Conservation (phyloP, 1,139 yeast genomes). For the Citeromyces hawaiiensis region DNA sequence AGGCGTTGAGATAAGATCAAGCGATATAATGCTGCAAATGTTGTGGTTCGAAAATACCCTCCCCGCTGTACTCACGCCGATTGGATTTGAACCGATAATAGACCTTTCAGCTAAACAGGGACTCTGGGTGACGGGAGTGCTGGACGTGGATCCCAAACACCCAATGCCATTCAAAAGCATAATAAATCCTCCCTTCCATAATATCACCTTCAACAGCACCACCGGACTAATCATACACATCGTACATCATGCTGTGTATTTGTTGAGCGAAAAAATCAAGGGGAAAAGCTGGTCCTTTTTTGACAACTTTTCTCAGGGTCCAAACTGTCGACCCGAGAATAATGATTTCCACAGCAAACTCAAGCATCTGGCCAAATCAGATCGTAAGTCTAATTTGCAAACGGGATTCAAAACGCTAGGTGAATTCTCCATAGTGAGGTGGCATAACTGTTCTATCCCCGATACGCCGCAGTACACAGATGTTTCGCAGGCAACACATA, state of each 20-base stretch:
- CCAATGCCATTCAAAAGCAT: neutral
- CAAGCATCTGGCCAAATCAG: neutral
- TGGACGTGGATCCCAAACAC: neutral
- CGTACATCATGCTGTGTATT: slow-evolving; percentile 6
- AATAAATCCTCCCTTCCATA: slow-evolving; percentile 6
- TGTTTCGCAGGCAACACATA: slow-evolving; percentile 3
- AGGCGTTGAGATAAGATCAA: slow-evolving; percentile 2
- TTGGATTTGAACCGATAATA: slow-evolving; percentile 3
- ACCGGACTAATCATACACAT: slow-evolving; percentile 5
- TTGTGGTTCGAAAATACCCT: slow-evolving; percentile 4
- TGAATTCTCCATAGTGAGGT: slow-evolving; percentile 4
- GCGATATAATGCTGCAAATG: slow-evolving; percentile 2
- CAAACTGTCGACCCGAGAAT: neutral
- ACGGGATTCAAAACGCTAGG: neutral
- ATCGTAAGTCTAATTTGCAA: neutral
- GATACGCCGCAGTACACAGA: neutral
- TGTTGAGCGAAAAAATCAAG: slow-evolving; percentile 4
- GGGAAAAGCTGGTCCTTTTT: slow-evolving; percentile 4
- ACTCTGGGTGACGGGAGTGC: slow-evolving; percentile 1
- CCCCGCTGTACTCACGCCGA: slow-evolving; percentile 5
- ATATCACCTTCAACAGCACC: slow-evolving; percentile 5
- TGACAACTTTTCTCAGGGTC: neutral
- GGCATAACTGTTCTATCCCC: slow-evolving; percentile 6
- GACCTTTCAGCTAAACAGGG: slow-evolving; percentile 5
- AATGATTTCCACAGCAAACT: neutral